phyloP scores from a whole-genome alignment of 1,284 basidiomycete genomes.

The Sporisorium sorghi region DNA sequence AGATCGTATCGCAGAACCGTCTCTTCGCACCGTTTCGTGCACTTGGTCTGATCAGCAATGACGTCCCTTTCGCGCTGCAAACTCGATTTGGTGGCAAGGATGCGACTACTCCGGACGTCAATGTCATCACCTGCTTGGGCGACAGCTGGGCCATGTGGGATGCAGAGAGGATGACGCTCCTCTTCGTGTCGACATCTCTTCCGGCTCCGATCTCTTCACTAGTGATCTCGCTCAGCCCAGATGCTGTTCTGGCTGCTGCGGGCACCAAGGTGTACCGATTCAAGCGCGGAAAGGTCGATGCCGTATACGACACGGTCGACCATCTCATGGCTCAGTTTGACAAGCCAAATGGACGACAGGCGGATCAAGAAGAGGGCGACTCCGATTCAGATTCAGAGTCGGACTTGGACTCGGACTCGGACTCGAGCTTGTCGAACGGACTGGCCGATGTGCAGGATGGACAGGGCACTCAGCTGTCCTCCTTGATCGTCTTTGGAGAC shows the following conservation, averaged over 20 bases:
- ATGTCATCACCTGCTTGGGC: conserved; percentile 88
- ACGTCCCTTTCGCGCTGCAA: conserved; percentile 89
- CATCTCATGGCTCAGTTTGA: conserved; percentile 33
- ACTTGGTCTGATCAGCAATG: conserved; percentile 89
- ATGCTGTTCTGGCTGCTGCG: conserved; percentile 84
- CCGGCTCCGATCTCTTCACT: conserved; percentile 80
- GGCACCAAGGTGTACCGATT: conserved; percentile 82
- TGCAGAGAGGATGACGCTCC: conserved; percentile 87
- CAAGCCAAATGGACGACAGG: conserved; percentile 23
- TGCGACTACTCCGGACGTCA: conserved; percentile 73
- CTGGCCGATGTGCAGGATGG: conserved; percentile 4
- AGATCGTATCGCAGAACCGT: conserved; percentile 37
- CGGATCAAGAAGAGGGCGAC: conserved; percentile 8
- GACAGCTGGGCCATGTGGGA: conserved; percentile 97
- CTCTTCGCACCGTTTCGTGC: conserved; percentile 96
- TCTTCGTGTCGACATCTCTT: conserved; percentile 92
- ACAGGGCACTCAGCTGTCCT: conserved; percentile 40
- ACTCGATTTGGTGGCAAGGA: conserved; percentile 84
- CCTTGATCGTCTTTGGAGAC: conserved; percentile 64
- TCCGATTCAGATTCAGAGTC: no score
- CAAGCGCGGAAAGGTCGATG: conserved; percentile 85
- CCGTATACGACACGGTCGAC: conserved; percentile 49
- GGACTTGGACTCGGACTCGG: conserved; percentile 23
- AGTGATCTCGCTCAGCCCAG: conserved; percentile 78
- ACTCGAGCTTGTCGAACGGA: conserved; percentile 5